These are phyloP conservation scores for Panicum hallii DNA, from an alignment of 202 grass and related monocot genomes.

Conservation along the genomic window DNA sequence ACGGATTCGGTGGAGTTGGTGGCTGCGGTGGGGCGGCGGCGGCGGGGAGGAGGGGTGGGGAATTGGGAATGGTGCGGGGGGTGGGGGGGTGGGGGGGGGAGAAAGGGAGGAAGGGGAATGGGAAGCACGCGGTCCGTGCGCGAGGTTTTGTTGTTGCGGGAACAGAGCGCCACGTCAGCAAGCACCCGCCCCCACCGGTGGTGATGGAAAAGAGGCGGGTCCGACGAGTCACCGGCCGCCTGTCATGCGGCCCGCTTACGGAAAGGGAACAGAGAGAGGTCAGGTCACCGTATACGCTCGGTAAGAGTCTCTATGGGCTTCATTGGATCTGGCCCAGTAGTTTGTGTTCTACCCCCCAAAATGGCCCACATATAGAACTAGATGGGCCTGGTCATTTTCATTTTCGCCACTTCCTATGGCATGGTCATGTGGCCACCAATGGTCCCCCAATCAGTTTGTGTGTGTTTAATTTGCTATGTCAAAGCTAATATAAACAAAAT, in stretches of 20 bases:
- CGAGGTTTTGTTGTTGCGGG: constrained; percentile 40
- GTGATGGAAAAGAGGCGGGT: neutral
- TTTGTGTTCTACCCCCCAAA: too few relatives aligned
- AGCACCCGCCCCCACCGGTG: neutral
- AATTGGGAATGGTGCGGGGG: constrained; percentile 4
- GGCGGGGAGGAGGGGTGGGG: constrained; percentile 19
- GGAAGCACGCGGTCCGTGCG: constrained; percentile 38
- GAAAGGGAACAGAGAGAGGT: neutral
- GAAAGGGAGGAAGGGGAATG: neutral
- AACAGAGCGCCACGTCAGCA: constrained; percentile 34
- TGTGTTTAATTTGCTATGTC: too few relatives aligned
- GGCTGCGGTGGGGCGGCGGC: constrained; percentile 28
- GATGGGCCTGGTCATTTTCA: too few relatives aligned
- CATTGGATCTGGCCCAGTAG: too few relatives aligned
- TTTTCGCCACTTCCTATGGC: too few relatives aligned
- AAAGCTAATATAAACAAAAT: too few relatives aligned
- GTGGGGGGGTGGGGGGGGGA: neutral
- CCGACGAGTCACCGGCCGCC: constrained; percentile 3
- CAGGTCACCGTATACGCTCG: too few relatives aligned
- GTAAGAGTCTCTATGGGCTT: too few relatives aligned
- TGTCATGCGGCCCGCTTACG: neutral
- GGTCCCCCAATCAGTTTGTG: too few relatives aligned
- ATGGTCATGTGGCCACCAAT: too few relatives aligned
- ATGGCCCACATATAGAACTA: too few relatives aligned
- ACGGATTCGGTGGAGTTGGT: neutral